Evolutionary conservation across 768 basidiomycete genomes (phyloP), one percentile per base, ranked within the genome.

Genomic region (Mycena haematopus): DNA sequence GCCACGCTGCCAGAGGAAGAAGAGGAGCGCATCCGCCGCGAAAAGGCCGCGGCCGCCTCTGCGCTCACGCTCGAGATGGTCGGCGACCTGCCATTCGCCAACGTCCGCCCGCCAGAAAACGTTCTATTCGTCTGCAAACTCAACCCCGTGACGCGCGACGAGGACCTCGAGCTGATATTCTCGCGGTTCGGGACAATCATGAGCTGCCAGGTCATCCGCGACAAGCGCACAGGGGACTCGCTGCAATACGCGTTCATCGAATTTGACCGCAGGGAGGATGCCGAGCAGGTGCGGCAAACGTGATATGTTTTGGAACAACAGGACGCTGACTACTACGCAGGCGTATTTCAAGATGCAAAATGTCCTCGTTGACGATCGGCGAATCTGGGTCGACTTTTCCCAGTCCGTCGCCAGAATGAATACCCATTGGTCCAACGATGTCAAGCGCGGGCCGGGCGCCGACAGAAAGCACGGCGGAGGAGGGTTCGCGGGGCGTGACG

Each of bases 341-440:
- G 97, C 94, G 10, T 99, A 99, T 75, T 96, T 99, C 79, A 99
- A 99, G 76, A 99, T 99, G 97, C 97, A 99, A 74, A 99, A 99
- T 70, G 97, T 99, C 0, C 80, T 99, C 13, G 92, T 99, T 14
- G 97, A 99, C 72, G 97, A 99, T 75, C 86, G 95, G 15, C 87
- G 97, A 14, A 99, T 99, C 70, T 99, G 96, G 94, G 96, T 99
- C 65, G 97, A 99, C 77, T 99, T 99, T 82, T 96, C 94, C 9
- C 95, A 99, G 82, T 97, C 96, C 15, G 96, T 99, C 52, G 91
- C 95, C 3, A 90, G 90, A 52, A 76, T 93, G 52, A 96, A 96
- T 73, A 86, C 78, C 11, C 73, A 78, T 14, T 96, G 93, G 93
- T 91, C 93, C 5, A 95, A 93, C 76, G 80, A 91, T 60, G 84